Base-by-base conservation (phyloP, 441 rosid genomes). In the Gossypium gossypioides region DNA sequence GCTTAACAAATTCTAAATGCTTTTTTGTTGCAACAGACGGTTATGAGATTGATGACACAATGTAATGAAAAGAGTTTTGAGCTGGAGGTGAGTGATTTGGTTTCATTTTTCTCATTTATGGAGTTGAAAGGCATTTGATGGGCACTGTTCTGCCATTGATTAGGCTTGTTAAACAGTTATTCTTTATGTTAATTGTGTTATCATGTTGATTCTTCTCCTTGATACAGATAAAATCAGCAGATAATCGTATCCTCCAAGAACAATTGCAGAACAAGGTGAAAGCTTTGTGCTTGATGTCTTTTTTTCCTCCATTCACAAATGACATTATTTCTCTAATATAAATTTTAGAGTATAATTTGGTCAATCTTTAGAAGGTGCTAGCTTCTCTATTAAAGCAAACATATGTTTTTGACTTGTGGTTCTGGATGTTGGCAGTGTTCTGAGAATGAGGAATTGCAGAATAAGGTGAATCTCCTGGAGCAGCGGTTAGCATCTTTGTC, bases 1-100 rank as follows among this genome's bases (percentile, higher is more conserved):
- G 37, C 75, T 75, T 72, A 24, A 63, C 63, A 60, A 65, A 65
- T 72, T 75, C 52, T 60, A 62, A 51, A 56, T 75, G 59, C 58
- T 66, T 72, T 77, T 68, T 59, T 72, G 57, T 75, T 79, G 80
- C 63, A 69, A 79, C 93, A 94, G 98, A 91, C 84, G 61, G 89
- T 94, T 54, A 86, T 81, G 88, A 90, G 82, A 79, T 80, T 94
- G 84, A 91, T 91, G 98, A 85, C 90, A 65, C 96, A 94, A 71
- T 89, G 93, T 78, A 87, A 91, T 80, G 98, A 94, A 78, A 91
- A 87, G 81, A 86, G 89, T 78, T 94, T 94, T 86, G 98, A 91
- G 83, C 85, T 94, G 57, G 98, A 91, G 97, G 97, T 93, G 75
- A 79, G 86, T 64, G 21, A 68, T 64, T 60, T 72, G 69, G 70